phyloP scores from a whole-genome alignment of 2,329 filamentous ascomycete genomes.

The Boeremia exigua region DNA sequence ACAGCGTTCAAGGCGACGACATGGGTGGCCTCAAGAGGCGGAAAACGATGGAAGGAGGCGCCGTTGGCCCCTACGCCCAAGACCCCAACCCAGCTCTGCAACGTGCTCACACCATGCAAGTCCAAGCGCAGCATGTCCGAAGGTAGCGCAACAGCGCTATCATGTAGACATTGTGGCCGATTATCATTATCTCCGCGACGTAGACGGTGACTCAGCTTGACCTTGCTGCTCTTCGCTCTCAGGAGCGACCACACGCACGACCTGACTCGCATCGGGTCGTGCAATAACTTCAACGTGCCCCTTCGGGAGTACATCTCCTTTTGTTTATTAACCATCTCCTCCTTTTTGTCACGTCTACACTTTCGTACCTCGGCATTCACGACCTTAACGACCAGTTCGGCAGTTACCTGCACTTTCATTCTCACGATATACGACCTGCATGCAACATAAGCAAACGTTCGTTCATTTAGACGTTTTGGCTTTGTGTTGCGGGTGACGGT shows the following conservation, averaged over 20 bases:
- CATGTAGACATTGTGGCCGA: slow-evolving; percentile 27
- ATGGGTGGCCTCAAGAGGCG: slow-evolving; percentile 75
- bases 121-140: slow-evolving; percentile 23
- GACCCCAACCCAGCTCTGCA: slow-evolving; percentile 42
- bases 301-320: slow-evolving; percentile 33
- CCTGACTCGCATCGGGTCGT: slow-evolving; percentile 3
- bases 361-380: slow-evolving; percentile 43
- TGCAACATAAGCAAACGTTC: slow-evolving; percentile 42
- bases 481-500: slow-evolving; percentile 41
- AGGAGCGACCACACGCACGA: slow-evolving; percentile 34
- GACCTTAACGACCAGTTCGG: slow-evolving; percentile 43
- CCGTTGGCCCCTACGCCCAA: slow-evolving; percentile 43
- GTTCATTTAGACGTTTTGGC: slow-evolving; percentile 32
- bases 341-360: slow-evolving; percentile 42
- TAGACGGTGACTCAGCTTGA: slow-evolving; percentile 44
- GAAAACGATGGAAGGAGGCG: slow-evolving; percentile 69
- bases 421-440: slow-evolving; percentile 48
- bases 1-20: slow-evolving; percentile 61
- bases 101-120: slow-evolving; percentile 39
- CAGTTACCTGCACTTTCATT: slow-evolving; percentile 37
- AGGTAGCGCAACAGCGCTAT: slow-evolving; percentile 9
- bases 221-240: not conserved
- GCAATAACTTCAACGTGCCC: slow-evolving; percentile 20
- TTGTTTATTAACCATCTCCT: slow-evolving; percentile 37
- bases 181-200: slow-evolving; percentile 26